phyloP scores from a whole-genome alignment of 1,139 yeast genomes.

The Geotrichum fermentans region DNA sequence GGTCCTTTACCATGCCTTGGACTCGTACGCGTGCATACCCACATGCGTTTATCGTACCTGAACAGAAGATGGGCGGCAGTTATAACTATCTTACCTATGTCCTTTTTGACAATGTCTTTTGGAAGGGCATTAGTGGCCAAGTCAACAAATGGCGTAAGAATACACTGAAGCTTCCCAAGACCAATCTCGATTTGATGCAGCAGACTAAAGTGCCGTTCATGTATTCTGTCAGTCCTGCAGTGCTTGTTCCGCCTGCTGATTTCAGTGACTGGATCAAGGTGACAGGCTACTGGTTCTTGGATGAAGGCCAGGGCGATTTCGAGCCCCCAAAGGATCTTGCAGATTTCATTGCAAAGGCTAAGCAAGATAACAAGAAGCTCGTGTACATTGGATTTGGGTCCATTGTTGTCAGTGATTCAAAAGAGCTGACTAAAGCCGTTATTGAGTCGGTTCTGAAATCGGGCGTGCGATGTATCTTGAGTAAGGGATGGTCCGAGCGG shows the following conservation, averaged over 20 bases:
- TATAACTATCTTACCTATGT: slow-evolving; percentile 90
- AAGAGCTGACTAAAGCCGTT: slow-evolving; percentile 69
- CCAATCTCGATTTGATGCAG: slow-evolving; percentile 64
- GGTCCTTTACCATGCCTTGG: slow-evolving; percentile 99
- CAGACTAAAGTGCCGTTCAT: slow-evolving; percentile 81
- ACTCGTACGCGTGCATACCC: slow-evolving; percentile 92
- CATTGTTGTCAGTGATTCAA: slow-evolving; percentile 81
- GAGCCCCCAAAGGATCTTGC: slow-evolving; percentile 58
- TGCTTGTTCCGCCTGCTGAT: slow-evolving; percentile 89
- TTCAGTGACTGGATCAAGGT: slow-evolving; percentile 92
- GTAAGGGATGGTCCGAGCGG: slow-evolving; percentile 94
- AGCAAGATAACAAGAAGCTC: slow-evolving; percentile 55
- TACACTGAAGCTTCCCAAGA: slow-evolving; percentile 58
- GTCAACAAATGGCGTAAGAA: slow-evolving; percentile 83
- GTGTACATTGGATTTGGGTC: slow-evolving; percentile 96
- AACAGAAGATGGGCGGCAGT: slow-evolving; percentile 85
- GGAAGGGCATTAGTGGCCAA: slow-evolving; percentile 91
- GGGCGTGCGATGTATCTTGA: slow-evolving; percentile 78
- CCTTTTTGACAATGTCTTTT: slow-evolving; percentile 83
- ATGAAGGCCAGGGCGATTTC: slow-evolving; percentile 55
- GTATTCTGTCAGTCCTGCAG: slow-evolving; percentile 81
- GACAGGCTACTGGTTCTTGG: slow-evolving; percentile 92
- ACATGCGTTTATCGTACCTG: slow-evolving; percentile 93
- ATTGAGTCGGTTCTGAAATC: slow-evolving; percentile 72
- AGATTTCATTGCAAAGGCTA: slow-evolving; percentile 61